Evolutionary conservation across 371 early-diverging fungal species (phyloP), one percentile per base, ranked within the genome.

Genomic region (Syncephalastrum sp.): DNA sequence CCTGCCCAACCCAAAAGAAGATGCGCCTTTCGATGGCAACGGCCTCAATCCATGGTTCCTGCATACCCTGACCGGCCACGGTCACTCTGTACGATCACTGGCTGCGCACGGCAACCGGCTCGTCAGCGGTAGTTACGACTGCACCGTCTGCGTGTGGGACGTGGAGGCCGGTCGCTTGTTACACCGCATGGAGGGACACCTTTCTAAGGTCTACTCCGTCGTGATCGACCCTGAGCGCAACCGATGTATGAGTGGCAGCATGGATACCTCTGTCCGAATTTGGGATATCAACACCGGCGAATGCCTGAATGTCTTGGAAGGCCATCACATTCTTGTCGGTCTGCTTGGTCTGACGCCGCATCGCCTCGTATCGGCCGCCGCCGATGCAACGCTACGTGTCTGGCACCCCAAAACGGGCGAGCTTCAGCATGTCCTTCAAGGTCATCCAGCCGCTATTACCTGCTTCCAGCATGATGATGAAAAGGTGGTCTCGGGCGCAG

Each of bases 71-170:
- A 65, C 63, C 10, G 98, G 98, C 8, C 99, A 99, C 78, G 82
- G 81, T 2, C 83, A 87, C 59, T 93, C 94, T 5, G 99, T 99
- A 19, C 88, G 99, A 24, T 94, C 98, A 12, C 70, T 99, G 46
- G 96, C 97, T 4, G 92, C 91, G 0, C 74, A 90, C 50, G 96
- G 96, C 6, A 90, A 90, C 54, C 82, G 83, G 4, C 71, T 99
- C 10, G 92, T 99, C 3, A 91, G 91, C 59, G 99, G 99, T 1
- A 93, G 94, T 33, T 99, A 99, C 66, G 99, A 99, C 72, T 82
- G 83, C 53, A 85, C 90, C 0, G 94, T 98, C 0, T 85, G 95
- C 46, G 87, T 99, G 4, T 99, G 99, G 99, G 83, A 97, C 61
- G 65, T 92, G 1, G 64, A 71, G 25, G 84, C 83, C 0, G 95